Evolutionary conservation across 2,329 filamentous ascomycete species (phyloP).

Genomic region (Fusarium paranaense): DNA sequence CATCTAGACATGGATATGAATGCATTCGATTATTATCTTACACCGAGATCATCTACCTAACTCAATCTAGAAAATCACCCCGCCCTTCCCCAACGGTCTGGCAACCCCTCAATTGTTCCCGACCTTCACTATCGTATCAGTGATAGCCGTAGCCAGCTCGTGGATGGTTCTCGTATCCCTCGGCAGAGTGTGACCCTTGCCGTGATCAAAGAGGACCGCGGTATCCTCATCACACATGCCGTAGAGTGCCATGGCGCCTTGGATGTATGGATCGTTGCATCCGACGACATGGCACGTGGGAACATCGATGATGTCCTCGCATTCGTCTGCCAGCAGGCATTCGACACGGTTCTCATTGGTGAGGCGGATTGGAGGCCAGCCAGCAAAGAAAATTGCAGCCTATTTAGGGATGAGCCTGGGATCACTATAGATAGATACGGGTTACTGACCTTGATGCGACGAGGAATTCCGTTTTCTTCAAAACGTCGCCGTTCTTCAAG

Average conservation of each 20-base stretch:
- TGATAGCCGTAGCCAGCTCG: conserved; percentile 51
- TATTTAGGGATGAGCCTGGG: conserved; percentile 45
- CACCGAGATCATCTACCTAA: neutral
- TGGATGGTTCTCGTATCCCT: conserved; percentile 61
- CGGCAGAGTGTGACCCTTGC: conserved; percentile 72
- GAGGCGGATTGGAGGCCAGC: conserved; percentile 64
- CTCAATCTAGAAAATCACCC: neutral
- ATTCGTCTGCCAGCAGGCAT: conserved; percentile 62
- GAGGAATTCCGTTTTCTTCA: conserved; percentile 46
- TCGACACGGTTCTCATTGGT: conserved; percentile 47
- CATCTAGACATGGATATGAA: neutral
- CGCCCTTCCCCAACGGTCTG: neutral
- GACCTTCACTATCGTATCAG: neutral
- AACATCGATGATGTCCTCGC: conserved; percentile 61
- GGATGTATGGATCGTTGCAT: conserved; percentile 69
- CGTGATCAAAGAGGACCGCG: conserved; percentile 72
- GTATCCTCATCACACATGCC: conserved; percentile 71
- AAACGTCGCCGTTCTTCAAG: conserved; percentile 60
- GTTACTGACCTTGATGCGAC: conserved; percentile 53
- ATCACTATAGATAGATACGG: neutral
- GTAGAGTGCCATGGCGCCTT: conserved; percentile 70
- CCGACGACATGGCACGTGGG: conserved; percentile 66
- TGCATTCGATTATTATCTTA: neutral
- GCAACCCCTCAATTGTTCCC: neutral
- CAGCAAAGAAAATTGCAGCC: conserved; percentile 64